Base-by-base conservation (phyloP, 805 yeast genomes). In the Jamesozyma gamospora region DNA sequence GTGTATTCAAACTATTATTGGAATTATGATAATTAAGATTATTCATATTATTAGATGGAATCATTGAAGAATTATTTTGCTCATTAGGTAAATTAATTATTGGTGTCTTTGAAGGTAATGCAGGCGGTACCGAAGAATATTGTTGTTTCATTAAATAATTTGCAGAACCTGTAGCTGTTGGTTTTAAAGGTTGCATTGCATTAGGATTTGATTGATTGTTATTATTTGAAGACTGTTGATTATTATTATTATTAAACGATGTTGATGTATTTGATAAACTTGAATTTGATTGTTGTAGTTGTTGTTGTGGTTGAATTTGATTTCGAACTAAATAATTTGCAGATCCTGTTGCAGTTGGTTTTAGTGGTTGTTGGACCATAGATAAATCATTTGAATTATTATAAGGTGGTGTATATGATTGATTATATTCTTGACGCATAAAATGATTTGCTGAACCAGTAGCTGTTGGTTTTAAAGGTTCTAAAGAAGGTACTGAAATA, bases 281-380 rank as follows among this genome's bases (percentile, higher is more conserved):
- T 1, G 17, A 10, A 1, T 8, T 15, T 19, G 15, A 19, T 12
- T 14, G 36, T 8, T 28, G 32, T 14, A 33, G 40, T 12, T 31
- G 32, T 14, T 35, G 40, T 12, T 31, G 11, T 13, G 38, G 28
- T 7, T 41, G 44, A 28, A 45, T 29, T 32, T 47, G 57, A 26
- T 49, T 49, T 18, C 59, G 56, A 39, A 62, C 44, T 28, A 61
- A 41, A 32, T 61, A 55, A 24, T 66, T 63, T 2, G 66, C 65
- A 8, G 70, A 65, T 0, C 70, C 70, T 0, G 71, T 66, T 36
- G 65, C 60, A 25, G 69, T 51, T 4, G 70, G 70, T 35, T 51
- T 53, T 38, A 64, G 41, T 4, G 62, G 59, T 31, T 46, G 49
- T 18, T 49, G 31, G 4, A 18, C 21, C 2, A 28, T 29, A 7